phyloP scores from a whole-genome alignment of 1,284 basidiomycete species.

The Trichosporon faecale region DNA sequence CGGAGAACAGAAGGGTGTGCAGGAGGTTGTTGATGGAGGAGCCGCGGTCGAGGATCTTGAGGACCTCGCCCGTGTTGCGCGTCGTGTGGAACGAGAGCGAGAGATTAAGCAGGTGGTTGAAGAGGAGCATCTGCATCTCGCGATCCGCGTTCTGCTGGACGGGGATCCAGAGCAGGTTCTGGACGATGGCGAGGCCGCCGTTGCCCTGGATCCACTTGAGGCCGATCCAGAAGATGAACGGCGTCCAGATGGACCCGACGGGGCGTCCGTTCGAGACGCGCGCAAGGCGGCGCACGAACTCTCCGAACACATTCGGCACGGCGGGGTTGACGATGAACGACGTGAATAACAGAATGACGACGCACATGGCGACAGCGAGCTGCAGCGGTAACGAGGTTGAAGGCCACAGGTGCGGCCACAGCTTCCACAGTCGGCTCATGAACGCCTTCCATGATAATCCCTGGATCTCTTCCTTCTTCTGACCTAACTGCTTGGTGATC shows the following conservation, averaged over 20 bases:
- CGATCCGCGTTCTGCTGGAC: slow-evolving; percentile 93
- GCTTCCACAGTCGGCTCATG: slow-evolving; percentile 35
- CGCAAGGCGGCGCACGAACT: slow-evolving; percentile 36
- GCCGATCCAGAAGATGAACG: slow-evolving; percentile 36
- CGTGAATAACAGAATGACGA: slow-evolving; percentile 27
- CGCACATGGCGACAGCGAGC: slow-evolving; percentile 32
- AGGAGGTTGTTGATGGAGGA: slow-evolving; percentile 96
- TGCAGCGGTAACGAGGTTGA: slow-evolving; percentile 42
- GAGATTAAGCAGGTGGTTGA: slow-evolving; percentile 84
- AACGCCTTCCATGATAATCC: slow-evolving; percentile 34
- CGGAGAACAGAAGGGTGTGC: slow-evolving; percentile 86
- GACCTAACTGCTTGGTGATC: slow-evolving; percentile 44
- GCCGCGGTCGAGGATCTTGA: slow-evolving; percentile 93
- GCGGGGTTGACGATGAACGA: slow-evolving; percentile 33
- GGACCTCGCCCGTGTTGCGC: slow-evolving; percentile 93
- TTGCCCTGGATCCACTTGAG: slow-evolving; percentile 32
- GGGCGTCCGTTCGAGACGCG: slow-evolving; percentile 18
- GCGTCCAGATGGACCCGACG: slow-evolving; percentile 29
- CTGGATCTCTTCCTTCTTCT: slow-evolving; percentile 34
- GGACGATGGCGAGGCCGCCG: slow-evolving; percentile 72
- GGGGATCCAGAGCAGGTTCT: slow-evolving; percentile 94
- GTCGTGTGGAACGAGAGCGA: slow-evolving; percentile 92
- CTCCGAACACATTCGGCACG: slow-evolving; percentile 37
- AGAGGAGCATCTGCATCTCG: slow-evolving; percentile 86
- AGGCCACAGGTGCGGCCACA: slow-evolving; percentile 45